phyloP scores from a whole-genome alignment of 768 basidiomycete genomes.

The Saitozyma podzolica region DNA sequence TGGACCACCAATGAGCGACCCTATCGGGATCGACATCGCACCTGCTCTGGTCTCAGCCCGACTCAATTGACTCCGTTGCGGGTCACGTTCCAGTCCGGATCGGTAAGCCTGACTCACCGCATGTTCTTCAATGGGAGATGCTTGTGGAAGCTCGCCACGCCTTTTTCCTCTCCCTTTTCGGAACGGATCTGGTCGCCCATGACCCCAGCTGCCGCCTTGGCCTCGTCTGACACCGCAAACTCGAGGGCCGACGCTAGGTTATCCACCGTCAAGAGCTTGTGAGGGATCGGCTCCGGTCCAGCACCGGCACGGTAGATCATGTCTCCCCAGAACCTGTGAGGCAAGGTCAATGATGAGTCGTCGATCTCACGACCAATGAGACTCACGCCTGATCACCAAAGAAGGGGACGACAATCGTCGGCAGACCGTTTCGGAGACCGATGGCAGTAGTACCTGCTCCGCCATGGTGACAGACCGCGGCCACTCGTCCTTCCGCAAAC shows the following conservation, averaged over 20 bases:
- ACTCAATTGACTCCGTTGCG: background rate
- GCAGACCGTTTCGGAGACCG: slow-evolving; percentile 62
- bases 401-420: slow-evolving; percentile 66
- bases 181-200: slow-evolving; percentile 60
- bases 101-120: slow-evolving; percentile 51
- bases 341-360: background rate
- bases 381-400: slow-evolving; percentile 63
- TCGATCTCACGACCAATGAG: background rate
- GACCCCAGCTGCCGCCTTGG: slow-evolving; percentile 58
- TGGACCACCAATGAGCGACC: slow-evolving; percentile 64
- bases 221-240: slow-evolving; percentile 57
- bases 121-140: slow-evolving; percentile 66
- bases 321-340: slow-evolving; percentile 55
- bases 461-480: slow-evolving; percentile 65
- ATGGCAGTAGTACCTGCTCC: slow-evolving; percentile 69
- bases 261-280: slow-evolving; percentile 58
- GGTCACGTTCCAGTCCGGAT: background rate
- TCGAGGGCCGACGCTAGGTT: slow-evolving; percentile 62
- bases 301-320: slow-evolving; percentile 67
- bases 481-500: slow-evolving; percentile 60
- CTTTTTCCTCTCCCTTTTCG: slow-evolving; percentile 52
- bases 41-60: slow-evolving; percentile 22
- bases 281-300: slow-evolving; percentile 64
- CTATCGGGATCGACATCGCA: slow-evolving; percentile 62
- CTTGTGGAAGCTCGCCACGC: slow-evolving; percentile 62